A percentile compares a stretch with the other conserved stretches of the same genome.
Conservation (phyloP, 164 flowering plant species). For the Liquidambar formosana region DNA sequence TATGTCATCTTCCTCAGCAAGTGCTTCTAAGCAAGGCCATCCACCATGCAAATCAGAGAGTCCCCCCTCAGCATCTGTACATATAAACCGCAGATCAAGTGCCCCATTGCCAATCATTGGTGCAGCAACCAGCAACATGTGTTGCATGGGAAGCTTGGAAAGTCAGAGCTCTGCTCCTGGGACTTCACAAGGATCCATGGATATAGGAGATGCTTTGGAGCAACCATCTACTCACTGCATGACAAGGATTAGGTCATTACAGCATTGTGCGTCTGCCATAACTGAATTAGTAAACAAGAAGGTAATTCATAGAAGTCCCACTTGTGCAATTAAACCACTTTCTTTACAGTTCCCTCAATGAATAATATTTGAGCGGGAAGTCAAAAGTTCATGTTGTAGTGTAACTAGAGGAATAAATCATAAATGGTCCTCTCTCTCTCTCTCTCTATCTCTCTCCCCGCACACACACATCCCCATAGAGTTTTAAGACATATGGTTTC, state of each 20-base stretch:
- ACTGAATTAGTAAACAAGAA: constrained; percentile 75
- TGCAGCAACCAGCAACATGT: constrained; percentile 26
- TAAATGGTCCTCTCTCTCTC: background rate
- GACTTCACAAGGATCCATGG: constrained; percentile 77
- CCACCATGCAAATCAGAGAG: constrained; percentile 43
- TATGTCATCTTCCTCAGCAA: constrained; percentile 50
- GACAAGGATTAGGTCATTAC: constrained; percentile 81
- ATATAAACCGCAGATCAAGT: constrained; percentile 33
- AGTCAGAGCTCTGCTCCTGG: constrained; percentile 77
- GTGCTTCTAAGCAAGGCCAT: constrained; percentile 47
- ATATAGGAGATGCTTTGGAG: constrained; percentile 63
- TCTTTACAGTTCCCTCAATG: no score
- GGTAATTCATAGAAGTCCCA: constrained; percentile 36
- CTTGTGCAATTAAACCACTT: background rate
- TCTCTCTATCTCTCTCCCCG: no score
- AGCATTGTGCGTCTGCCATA: constrained; percentile 75
- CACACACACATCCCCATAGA: no score
- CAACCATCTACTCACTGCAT: constrained; percentile 68
- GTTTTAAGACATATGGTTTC: no score
- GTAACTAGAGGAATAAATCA: background rate
- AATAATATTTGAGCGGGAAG: no score
- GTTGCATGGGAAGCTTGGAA: constrained; percentile 55
- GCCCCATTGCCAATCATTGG: constrained; percentile 76
- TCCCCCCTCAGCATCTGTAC: constrained; percentile 31
- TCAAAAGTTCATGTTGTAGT: background rate